phyloP scores from a whole-genome alignment of 163 green algal species.

The Prototheca stagnorum region DNA sequence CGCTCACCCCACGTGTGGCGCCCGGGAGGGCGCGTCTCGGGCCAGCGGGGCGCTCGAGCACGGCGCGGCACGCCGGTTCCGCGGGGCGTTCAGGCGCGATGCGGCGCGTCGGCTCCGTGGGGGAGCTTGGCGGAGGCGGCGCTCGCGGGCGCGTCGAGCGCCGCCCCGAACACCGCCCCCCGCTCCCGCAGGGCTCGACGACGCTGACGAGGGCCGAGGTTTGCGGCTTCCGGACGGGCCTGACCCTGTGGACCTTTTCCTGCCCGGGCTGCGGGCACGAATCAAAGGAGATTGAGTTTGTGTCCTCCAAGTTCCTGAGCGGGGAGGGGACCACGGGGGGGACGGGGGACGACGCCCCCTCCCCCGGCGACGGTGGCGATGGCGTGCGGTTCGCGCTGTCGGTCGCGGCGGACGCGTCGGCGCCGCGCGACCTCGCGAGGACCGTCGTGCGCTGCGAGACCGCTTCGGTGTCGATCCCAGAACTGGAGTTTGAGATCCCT shows the following conservation, averaged over 20 bases:
- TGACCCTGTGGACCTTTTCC: conserved; percentile 30
- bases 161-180: too few species aligned
- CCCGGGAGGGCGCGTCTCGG: not conserved
- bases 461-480: conserved; percentile 37
- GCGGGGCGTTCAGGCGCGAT: not conserved
- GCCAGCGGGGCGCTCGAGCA: too few species aligned
- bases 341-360: conserved; percentile 19
- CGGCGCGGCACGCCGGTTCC: not conserved
- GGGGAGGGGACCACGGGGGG: not conserved
- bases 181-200: too few species aligned
- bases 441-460: conserved; percentile 45
- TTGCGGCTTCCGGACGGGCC: conserved; percentile 24
- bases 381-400: not conserved
- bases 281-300: conserved; percentile 1
- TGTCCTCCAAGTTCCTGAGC: not conserved
- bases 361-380: not conserved
- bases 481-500: conserved; percentile 63
- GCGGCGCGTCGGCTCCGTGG: conserved; percentile 5
- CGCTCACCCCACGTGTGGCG: not conserved
- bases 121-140: too few species aligned
- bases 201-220: conserved; percentile 24
- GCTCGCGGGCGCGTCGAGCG: too few species aligned
- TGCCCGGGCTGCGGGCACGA: conserved; percentile 26
- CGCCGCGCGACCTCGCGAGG: conserved; percentile 1
- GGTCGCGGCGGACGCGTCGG: not conserved